Evolutionary conservation across 139 green algal genomes (phyloP).

Genomic region (Chlorella sorokiniana): DNA sequence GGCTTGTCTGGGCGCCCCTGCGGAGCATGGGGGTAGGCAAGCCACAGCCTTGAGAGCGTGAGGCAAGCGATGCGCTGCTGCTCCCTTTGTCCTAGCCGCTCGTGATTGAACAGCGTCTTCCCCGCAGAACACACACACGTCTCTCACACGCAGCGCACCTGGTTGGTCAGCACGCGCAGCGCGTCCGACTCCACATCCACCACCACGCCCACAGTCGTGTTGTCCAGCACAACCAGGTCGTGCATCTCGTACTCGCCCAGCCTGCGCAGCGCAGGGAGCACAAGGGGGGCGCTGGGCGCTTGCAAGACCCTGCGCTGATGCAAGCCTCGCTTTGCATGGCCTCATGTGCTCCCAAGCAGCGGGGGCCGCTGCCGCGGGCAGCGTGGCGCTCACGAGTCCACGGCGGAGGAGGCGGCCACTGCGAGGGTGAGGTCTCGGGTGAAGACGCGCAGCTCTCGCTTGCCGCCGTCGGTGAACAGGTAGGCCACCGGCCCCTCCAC

Average conservation of each 20-base stretch:
- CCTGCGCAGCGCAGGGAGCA: constrained; percentile 15
- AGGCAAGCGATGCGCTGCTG: background rate
- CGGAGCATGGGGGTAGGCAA: constrained; percentile 9
- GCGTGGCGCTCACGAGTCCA: constrained; percentile 65
- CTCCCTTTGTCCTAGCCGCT: too few species aligned
- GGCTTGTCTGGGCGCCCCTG: constrained; percentile 67
- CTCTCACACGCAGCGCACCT: background rate
- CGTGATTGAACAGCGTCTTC: background rate
- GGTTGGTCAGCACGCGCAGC: constrained; percentile 65
- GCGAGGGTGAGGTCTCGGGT: constrained; percentile 79
- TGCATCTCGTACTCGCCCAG: constrained; percentile 92
- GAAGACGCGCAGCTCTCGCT: constrained; percentile 87
- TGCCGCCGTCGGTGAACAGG: constrained; percentile 77
- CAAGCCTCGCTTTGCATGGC: too few species aligned
- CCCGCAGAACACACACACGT: background rate
- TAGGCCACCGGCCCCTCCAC: constrained; percentile 66
- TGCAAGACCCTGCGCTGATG: background rate
- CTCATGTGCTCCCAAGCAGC: background rate
- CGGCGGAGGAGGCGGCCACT: constrained; percentile 41
- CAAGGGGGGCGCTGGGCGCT: background rate
- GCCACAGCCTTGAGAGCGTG: background rate
- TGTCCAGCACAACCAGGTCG: constrained; percentile 91
- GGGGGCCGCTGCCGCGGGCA: too few species aligned
- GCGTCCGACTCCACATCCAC: constrained; percentile 78
- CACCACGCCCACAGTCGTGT: constrained; percentile 70